phyloP scores from a whole-genome alignment of 805 yeast genomes.

The Candida silvatica region DNA sequence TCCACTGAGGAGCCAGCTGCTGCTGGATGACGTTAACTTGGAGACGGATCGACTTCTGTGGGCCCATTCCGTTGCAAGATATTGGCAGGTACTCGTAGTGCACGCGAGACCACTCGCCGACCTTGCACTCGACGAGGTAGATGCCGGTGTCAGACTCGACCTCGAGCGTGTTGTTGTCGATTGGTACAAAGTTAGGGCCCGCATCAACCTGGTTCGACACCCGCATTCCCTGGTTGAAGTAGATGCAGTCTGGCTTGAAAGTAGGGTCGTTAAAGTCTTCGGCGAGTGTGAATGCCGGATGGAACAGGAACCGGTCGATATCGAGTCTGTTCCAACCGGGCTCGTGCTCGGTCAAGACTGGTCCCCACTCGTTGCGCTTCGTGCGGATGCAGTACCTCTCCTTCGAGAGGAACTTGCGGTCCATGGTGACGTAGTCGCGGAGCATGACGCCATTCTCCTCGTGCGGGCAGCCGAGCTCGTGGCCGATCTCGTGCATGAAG shows the following conservation, averaged over 20 bases:
- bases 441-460: constrained; percentile 87
- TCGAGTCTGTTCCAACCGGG: constrained; percentile 89
- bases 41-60: constrained; percentile 42
- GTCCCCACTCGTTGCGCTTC: constrained; percentile 36
- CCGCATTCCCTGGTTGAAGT: constrained; percentile 23
- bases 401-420: constrained; percentile 70
- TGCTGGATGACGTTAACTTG: constrained; percentile 36
- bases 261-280: constrained; percentile 40
- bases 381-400: constrained; percentile 55
- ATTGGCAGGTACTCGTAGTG: constrained; percentile 55
- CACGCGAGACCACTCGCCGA: constrained; percentile 50
- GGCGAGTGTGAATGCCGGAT: constrained; percentile 72
- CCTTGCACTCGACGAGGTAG: constrained; percentile 62
- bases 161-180: constrained; percentile 34
- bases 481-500: constrained; percentile 93
- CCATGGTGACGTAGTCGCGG: constrained; percentile 73
- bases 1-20: constrained; percentile 25
- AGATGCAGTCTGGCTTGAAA: constrained; percentile 26
- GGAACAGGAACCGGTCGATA: constrained; percentile 65
- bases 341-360: constrained; percentile 48
- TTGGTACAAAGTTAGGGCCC: constrained; percentile 37
- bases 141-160: constrained; percentile 58
- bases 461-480: constrained; percentile 85
- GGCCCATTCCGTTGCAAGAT: constrained; percentile 51
- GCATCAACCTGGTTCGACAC: constrained; percentile 23